Conservation (phyloP, 2,329 filamentous ascomycete species). For the Fusarium solani-melongenae region DNA sequence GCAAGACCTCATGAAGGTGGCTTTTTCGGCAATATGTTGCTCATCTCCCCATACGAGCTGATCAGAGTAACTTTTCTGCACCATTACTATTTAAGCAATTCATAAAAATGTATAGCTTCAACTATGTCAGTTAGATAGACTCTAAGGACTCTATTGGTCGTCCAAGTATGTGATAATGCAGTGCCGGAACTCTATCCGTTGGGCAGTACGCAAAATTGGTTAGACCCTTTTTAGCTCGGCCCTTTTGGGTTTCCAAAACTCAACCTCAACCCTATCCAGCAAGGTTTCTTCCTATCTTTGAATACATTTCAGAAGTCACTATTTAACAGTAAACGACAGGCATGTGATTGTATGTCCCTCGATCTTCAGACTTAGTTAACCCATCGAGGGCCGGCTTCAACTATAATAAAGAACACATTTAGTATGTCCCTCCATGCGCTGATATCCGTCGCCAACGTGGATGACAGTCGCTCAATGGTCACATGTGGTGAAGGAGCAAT, state of each 20-base stretch:
- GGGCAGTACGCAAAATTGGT: no score
- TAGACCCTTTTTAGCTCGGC: no score
- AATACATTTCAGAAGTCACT: not conserved
- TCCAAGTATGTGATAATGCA: not conserved
- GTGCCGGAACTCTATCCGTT: not conserved
- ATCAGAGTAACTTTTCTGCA: not conserved
- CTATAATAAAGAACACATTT: no score
- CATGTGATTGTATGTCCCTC: not conserved
- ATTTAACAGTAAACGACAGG: not conserved
- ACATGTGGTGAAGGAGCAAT: not conserved
- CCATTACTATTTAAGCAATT: not conserved
- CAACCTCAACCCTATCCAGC: not conserved
- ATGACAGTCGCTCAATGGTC: no score
- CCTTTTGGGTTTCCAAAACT: not conserved
- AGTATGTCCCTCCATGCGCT: no score
- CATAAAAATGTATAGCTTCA: no score
- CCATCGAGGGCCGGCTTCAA: no score
- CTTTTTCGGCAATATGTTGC: not conserved
- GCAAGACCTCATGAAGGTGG: no score
- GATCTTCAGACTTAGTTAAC: no score
- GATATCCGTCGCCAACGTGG: no score
- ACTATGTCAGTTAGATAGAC: no score
- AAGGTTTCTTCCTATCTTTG: not conserved
- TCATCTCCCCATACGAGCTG: not conserved
- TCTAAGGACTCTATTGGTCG: not conserved